These are phyloP conservation scores for Penicillium sp. DNA, from an alignment of 2,329 filamentous ascomycete species.

Conservation along the genomic window DNA sequence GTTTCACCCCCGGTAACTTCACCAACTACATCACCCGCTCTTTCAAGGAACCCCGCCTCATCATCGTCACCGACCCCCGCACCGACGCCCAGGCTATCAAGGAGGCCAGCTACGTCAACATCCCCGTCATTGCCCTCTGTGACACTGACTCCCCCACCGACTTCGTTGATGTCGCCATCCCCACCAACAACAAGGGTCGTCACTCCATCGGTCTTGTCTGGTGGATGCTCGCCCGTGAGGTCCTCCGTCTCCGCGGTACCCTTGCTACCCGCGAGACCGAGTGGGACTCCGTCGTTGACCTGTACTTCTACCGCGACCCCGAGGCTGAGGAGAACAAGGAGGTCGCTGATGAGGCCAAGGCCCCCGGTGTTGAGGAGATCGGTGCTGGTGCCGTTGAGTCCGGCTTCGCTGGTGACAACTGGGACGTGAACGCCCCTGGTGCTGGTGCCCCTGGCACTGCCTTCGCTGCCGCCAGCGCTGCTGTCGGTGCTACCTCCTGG, in stretches of 20 bases:
- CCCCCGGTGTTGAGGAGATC: conserved; percentile 79
- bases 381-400: conserved; percentile 74
- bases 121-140: conserved; percentile 98
- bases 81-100: conserved; percentile 99
- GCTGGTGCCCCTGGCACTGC: conserved; percentile 64
- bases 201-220: conserved; percentile 98
- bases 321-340: conserved; percentile 99
- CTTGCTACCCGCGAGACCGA: conserved; percentile 93
- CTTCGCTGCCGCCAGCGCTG: conserved; percentile 67
- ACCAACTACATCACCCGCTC: conserved; percentile 99
- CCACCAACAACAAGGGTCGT: conserved; percentile 99
- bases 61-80: conserved; percentile 98
- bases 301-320: conserved; percentile 99
- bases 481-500: conserved; percentile 60
- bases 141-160: conserved; percentile 99
- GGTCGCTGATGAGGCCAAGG: conserved; percentile 76
- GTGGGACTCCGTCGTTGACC: conserved; percentile 99
- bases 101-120: conserved; percentile 99
- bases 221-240: conserved; percentile 99
- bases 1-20: conserved; percentile 99
- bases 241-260: conserved; percentile 96
- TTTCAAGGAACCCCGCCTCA: conserved; percentile 99
- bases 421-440: conserved; percentile 70
- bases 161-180: conserved; percentile 99
- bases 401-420: conserved; percentile 75